phyloP scores from a whole-genome alignment of 345 rosid species.

The Barbarea vulgaris region DNA sequence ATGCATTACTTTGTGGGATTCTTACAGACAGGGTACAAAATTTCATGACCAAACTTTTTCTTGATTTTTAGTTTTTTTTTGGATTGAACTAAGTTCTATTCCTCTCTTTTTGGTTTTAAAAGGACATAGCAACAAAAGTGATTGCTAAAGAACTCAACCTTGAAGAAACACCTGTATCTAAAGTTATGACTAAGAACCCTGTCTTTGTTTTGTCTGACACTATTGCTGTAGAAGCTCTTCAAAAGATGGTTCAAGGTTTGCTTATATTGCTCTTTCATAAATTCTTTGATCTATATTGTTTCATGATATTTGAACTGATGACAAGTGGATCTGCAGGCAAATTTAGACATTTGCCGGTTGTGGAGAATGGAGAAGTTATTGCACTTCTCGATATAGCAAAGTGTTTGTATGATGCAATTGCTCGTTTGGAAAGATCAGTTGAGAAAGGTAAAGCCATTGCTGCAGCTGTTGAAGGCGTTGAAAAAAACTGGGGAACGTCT shows the following conservation, averaged over 20 bases:
- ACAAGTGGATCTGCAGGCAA: conserved; percentile 61
- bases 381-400: conserved; percentile 96
- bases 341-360: conserved; percentile 98
- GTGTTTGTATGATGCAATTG: conserved; percentile 98
- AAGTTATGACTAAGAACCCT: conserved; percentile 95
- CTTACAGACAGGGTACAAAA: conserved; percentile 83
- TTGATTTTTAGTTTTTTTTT: not conserved
- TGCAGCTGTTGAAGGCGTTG: conserved; percentile 99
- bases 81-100: not conserved
- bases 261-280: not conserved
- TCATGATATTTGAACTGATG: conserved; percentile 23
- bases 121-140: conserved; percentile 92
- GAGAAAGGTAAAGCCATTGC: conserved; percentile 98
- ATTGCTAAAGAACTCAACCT: conserved; percentile 74
- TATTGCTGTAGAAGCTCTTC: conserved; percentile 94
- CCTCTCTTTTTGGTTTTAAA: not conserved
- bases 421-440: conserved; percentile 97
- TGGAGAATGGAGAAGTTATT: conserved; percentile 97
- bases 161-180: conserved; percentile 84
- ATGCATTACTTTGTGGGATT: conserved; percentile 93
- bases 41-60: not conserved
- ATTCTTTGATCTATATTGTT: not conserved
- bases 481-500: conserved; percentile 85
- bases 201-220: conserved; percentile 93
- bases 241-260: conserved; percentile 99